Percentiles rank a stretch among this genome's conserved stretches.
These are phyloP conservation scores for Cyamopsis tetragonoloba DNA, from an alignment of 306 rosid genomes.

Conservation along the genomic window DNA sequence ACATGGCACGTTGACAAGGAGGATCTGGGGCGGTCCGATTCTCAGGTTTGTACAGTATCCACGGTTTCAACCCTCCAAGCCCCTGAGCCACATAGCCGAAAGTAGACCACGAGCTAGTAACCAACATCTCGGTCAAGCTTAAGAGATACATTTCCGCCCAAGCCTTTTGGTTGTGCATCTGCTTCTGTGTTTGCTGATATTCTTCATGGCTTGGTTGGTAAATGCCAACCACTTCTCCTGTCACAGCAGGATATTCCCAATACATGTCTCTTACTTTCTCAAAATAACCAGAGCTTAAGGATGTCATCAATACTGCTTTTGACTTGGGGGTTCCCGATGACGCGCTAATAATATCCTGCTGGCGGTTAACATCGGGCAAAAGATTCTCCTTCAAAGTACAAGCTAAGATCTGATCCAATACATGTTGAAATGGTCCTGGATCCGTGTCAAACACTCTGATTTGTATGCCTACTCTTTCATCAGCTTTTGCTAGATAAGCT, in stretches of 20 bases:
- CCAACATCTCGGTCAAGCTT: constrained; percentile 56
- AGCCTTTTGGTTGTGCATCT: constrained; percentile 61
- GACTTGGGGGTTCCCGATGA: constrained; percentile 35
- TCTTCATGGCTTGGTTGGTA: constrained; percentile 78
- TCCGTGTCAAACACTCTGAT: constrained; percentile 62
- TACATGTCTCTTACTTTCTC: constrained; percentile 57
- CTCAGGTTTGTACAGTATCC: constrained; percentile 75
- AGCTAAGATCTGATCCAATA: constrained; percentile 62
- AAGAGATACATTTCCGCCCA: constrained; percentile 68
- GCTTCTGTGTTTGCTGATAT: constrained; percentile 67
- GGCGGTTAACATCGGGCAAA: constrained; percentile 46
- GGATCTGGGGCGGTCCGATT: constrained; percentile 53
- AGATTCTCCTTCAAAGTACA: constrained; percentile 50
- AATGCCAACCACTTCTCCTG: constrained; percentile 55
- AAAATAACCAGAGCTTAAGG: constrained; percentile 58
- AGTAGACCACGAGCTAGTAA: constrained; percentile 78
- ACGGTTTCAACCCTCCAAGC: constrained; percentile 67
- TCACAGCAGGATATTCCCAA: constrained; percentile 65
- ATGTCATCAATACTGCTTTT: constrained; percentile 60
- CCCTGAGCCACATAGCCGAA: constrained; percentile 82
- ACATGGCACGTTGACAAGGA: constrained; percentile 63
- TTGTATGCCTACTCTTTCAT: constrained; percentile 73
- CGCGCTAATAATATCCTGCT: constrained; percentile 18
- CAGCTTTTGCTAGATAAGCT: constrained; percentile 57
- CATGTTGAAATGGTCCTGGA: constrained; percentile 63